Evolutionary conservation across 2,329 filamentous ascomycete genomes (phyloP), one percentile per base, ranked within the genome.

Genomic region (Coleophoma crateriformis): DNA sequence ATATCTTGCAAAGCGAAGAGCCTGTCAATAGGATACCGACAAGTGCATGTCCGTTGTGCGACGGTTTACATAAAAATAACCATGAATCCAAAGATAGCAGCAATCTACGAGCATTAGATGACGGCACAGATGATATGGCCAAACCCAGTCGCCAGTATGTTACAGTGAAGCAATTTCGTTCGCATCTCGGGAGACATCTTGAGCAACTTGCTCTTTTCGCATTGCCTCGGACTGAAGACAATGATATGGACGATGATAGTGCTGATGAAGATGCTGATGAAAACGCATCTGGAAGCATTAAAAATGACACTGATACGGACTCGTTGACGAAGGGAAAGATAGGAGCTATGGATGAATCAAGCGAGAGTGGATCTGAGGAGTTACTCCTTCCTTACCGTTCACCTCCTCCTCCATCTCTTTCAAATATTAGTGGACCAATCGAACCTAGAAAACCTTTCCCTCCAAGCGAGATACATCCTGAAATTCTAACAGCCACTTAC

Each of bases 1-100:
- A 65, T 3, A 39, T 55, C 2, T 46, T 63, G 2, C 54, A 58
- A 33, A 55, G 59, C 10, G 55, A 61, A 48, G 51, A 63, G 15
- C 50, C 57, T 1, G 46, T 61, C 4, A 51, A 53, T 3, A 49
- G 41, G 11, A 54, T 66, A 32, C 42, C 53, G 4, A 44, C 59
- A 1, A 40, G 42, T 1, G 63, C 61, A 19, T 67, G 64, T 41
- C 56, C 49, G 4, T 61, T 66, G 14, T 67, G 64, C 34, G 56
- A 66, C 34, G 60, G 62, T 8, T 67, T 63, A 63, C 49, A 60
- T 19, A 38, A 27, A 3, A 45, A 41, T 12, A 20, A 62, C 3
- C 27, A 47, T 12, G 13, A 53, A 17, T 17, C 50, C 22, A 53
- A 48, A 10, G 45, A 52, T 7, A 47, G 52, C 15, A 34, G 44